phyloP scores from a whole-genome alignment of 2,329 filamentous ascomycete species.

The Venturia pyrina region DNA sequence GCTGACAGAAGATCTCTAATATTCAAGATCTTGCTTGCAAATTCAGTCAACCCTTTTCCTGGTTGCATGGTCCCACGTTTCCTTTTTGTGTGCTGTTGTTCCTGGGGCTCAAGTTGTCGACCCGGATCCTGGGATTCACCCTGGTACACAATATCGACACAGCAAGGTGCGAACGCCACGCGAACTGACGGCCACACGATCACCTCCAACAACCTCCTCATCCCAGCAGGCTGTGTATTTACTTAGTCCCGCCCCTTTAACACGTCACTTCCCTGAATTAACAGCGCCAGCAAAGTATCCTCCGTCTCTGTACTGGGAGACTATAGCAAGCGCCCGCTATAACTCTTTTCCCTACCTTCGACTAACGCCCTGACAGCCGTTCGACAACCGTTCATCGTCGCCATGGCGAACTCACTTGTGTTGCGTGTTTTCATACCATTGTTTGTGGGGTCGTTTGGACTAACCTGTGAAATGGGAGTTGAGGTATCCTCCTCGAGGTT shows the following conservation, averaged over 20 bases:
- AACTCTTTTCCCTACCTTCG: background rate
- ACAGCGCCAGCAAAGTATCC: background rate
- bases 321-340: constrained; percentile 1
- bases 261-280: constrained; percentile 3
- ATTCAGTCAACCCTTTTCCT: background rate
- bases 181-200: background rate
- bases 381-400: background rate
- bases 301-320: background rate
- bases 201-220: background rate
- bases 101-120: background rate
- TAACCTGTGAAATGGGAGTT: background rate
- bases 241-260: background rate
- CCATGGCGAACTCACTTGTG: background rate
- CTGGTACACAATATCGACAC: constrained; percentile 1
- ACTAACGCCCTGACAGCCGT: background rate
- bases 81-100: background rate
- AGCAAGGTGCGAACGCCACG: background rate
- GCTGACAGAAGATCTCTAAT: background rate
- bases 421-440: background rate
- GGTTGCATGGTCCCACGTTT: background rate
- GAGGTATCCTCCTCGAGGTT: background rate
- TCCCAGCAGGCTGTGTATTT: background rate
- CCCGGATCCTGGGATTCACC: background rate
- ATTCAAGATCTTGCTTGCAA: background rate
- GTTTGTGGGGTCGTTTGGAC: background rate